Conservation (phyloP, 1,139 yeast species). For the Insectozyma bohioensis region DNA sequence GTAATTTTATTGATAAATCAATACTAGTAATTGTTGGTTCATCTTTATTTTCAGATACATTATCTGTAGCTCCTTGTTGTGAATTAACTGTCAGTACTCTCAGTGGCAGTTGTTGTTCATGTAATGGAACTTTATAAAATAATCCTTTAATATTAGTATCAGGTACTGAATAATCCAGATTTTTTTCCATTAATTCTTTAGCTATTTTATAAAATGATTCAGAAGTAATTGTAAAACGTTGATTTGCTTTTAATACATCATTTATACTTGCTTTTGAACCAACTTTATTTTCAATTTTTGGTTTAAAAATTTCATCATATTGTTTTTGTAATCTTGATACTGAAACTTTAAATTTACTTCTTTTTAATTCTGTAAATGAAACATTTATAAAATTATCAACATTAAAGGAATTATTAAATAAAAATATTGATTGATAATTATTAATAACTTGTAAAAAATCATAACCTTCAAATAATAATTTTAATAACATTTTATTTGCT, state of each 20-base stretch:
- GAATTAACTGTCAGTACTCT: conserved; percentile 5
- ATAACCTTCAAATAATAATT: conserved; percentile 62
- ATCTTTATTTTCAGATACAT: conserved; percentile 2
- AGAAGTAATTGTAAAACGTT: conserved; percentile 32
- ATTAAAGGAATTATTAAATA: conserved; percentile 46
- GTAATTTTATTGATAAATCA: conserved; percentile 67
- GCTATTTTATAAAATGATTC: conserved; percentile 56
- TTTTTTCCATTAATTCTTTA: conserved; percentile 62
- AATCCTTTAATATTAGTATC: conserved; percentile 20
- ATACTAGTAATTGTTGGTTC: conserved; percentile 37
- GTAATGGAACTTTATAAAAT: conserved; percentile 1
- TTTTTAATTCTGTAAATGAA: conserved; percentile 34
- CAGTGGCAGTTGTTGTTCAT: conserved; percentile 3
- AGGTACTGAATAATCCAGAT: conserved; percentile 51
- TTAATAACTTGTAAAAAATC: conserved; percentile 48
- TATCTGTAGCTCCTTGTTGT: conserved; percentile 1
- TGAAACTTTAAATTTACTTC: conserved; percentile 32
- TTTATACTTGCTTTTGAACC: conserved; percentile 15
- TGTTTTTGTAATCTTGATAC: conserved; percentile 27
- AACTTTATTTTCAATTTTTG: conserved; percentile 7
- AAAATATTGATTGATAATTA: conserved; percentile 53
- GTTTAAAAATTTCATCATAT: conserved; percentile 20
- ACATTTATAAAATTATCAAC: conserved; percentile 46
- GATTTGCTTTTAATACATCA: conserved; percentile 20
- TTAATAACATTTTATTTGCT: conserved; percentile 65